These are phyloP conservation scores for Triticum dicoccoides DNA, from an alignment of 176 grass and related monocot genomes.

Conservation along the genomic window DNA sequence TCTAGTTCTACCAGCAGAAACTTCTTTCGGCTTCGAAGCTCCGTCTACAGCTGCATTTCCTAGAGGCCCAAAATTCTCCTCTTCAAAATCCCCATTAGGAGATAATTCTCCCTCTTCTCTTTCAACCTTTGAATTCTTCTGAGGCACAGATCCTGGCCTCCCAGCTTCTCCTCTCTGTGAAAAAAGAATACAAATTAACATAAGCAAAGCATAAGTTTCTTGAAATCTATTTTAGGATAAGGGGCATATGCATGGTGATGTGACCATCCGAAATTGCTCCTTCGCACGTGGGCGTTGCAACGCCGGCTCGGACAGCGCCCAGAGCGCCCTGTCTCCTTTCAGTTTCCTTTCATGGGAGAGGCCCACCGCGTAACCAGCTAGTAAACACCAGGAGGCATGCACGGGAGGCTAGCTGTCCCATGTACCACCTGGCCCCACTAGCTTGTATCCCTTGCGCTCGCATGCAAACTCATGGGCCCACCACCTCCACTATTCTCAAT, in stretches of 20 bases:
- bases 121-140: constrained; percentile 42
- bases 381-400: too few species aligned
- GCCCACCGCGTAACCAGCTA: too few species aligned
- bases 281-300: too few species aligned
- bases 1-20: constrained; percentile 26
- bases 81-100: constrained; percentile 61
- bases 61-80: constrained; percentile 45
- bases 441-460: too few species aligned
- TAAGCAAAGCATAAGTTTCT: constrained; percentile 13
- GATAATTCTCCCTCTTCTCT: constrained; percentile 82
- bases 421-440: too few species aligned
- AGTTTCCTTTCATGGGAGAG: too few species aligned
- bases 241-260: background rate
- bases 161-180: constrained; percentile 30
- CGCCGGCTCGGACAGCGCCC: too few species aligned
- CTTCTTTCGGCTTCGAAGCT: constrained; percentile 27
- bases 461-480: too few species aligned
- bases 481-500: too few species aligned
- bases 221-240: background rate
- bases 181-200: constrained; percentile 22
- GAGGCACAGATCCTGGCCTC: constrained; percentile 7
- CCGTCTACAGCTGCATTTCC: constrained; percentile 18
- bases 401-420: too few species aligned
- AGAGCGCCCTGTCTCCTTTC: too few species aligned
- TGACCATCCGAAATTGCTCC: too few species aligned